Base-by-base conservation (phyloP, 805 yeast species). In the Isabelozyma gotoi region DNA sequence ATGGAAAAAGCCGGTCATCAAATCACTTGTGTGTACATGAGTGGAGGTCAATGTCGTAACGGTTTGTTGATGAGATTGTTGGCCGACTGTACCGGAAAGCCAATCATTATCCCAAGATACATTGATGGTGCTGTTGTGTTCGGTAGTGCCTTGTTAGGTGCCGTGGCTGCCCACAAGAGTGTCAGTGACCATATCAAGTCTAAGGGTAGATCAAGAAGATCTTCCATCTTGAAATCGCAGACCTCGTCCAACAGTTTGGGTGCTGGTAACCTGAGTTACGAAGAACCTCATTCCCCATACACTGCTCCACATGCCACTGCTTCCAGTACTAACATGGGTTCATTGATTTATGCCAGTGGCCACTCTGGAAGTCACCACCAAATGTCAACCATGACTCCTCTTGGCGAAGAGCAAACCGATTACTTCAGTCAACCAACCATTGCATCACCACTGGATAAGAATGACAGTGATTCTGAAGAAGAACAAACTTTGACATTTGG, bases 41-140 rank as follows among this genome's bases (percentile, higher is more conserved):
- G 92, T 48, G 99, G 99, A 44, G 98, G 99, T 27, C 99, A 94
- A 65, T 91, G 97, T 65, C 81, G 97, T 59, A 94, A 94, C 65
- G 86, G 90, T 14, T 71, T 94, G 44, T 75, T 94, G 48, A 90
- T 94, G 84, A 78, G 95, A 68, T 68, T 94, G 47, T 77, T 94
- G 62, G 96, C 97, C 1, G 95, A 92, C 56, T 87, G 96, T 59
- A 89, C 97, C 0, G 95, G 95, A 4, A 73, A 85, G 68, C 96
- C 97, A 14, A 83, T 94, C 45, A 80, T 94, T 39, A 88, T 92
- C 49, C 99, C 99, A 39, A 78, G 92, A 57, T 91, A 94, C 65
- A 90, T 92, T 56, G 98, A 92, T 60, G 94, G 97, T 1, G 96
- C 97, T 2, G 99, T 94, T 33, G 98, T 94, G 2, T 87, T 92